Evolutionary conservation across 768 basidiomycete genomes (phyloP).

Genomic region (Amylocystis lapponica): DNA sequence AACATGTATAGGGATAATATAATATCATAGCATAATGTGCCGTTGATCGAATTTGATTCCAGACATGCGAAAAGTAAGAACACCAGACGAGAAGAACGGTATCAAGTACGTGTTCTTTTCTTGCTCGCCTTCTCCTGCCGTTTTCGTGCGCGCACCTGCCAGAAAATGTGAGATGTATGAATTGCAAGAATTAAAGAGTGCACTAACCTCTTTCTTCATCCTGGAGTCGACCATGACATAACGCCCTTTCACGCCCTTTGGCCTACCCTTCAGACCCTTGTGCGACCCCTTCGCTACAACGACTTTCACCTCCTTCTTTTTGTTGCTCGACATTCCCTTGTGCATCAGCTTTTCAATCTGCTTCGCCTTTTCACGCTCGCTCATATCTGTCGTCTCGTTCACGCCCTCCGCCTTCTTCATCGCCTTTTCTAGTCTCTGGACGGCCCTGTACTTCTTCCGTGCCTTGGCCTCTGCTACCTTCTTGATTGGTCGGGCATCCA

Average conservation of each 20-base stretch:
- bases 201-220: conserved; percentile 85
- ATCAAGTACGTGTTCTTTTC: conserved; percentile 42
- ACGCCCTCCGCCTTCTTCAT: conserved; percentile 96
- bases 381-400: conserved; percentile 80
- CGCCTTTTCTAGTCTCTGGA: conserved; percentile 81
- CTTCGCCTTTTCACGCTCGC: conserved; percentile 92
- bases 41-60: no score
- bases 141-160: conserved; percentile 83
- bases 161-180: no score
- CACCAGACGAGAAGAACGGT: not conserved
- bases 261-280: conserved; percentile 86
- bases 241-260: conserved; percentile 92
- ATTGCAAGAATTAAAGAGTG: not conserved
- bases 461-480: conserved; percentile 99
- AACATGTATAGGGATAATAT: no score
- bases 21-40: no score
- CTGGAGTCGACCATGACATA: conserved; percentile 93
- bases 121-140: conserved; percentile 70
- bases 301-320: conserved; percentile 74
- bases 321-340: conserved; percentile 63
- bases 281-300: conserved; percentile 91
- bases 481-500: conserved; percentile 97
- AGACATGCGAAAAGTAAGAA: not conserved
- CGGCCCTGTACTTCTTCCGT: conserved; percentile 89
- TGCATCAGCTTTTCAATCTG: conserved; percentile 91